Evolutionary conservation across 2,329 filamentous ascomycete species (phyloP), one percentile per base, ranked within the genome.

Genomic region (Alternaria sp.): DNA sequence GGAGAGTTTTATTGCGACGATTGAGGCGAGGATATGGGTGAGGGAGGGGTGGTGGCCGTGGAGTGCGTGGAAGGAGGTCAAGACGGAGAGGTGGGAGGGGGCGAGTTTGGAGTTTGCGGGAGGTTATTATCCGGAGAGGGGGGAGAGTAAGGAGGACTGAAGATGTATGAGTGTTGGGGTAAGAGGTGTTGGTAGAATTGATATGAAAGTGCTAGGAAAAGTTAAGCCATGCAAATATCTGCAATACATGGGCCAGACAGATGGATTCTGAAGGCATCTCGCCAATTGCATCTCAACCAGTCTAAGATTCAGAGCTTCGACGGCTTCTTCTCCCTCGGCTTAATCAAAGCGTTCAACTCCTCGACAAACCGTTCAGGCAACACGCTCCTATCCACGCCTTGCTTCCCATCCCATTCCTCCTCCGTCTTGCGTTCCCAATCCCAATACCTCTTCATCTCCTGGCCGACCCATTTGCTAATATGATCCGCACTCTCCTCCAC

Each of bases 401-500:
- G 73, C 67, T 68, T 72, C 8, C 49, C 66, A 3, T 61, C 73
- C 77, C 77, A 79, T 32, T 79, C 75, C 17, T 70, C 67, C 43
- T 78, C 67, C 6, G 73, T 74, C 65, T 72, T 70, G 51, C 64
- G 68, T 60, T 79, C 75, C 65, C 69, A 67, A 32, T 72, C 71
- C 67, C 76, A 66, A 72, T 79, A 85, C 59, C 81, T 68, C 40
- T 62, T 69, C 72, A 80, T 73, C 60, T 79, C 75, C 67, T 74
- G 76, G 15, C 70, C 69, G 15, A 82, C 63, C 83, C 83, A 85
- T 15, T 68, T 73, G 13, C 71, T 73, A 43, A 73, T 62, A 63
- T 79, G 76, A n/a, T 86, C 82, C 2, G 93, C 94, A 65, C 90
- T 91, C 72, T 87, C 83, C 3, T 73, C 82, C 0, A 92, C 91